Evolutionary conservation across 2,329 filamentous ascomycete species (phyloP), one percentile per base, ranked within the genome.

Genomic region (Alternaria triticimaculans): DNA sequence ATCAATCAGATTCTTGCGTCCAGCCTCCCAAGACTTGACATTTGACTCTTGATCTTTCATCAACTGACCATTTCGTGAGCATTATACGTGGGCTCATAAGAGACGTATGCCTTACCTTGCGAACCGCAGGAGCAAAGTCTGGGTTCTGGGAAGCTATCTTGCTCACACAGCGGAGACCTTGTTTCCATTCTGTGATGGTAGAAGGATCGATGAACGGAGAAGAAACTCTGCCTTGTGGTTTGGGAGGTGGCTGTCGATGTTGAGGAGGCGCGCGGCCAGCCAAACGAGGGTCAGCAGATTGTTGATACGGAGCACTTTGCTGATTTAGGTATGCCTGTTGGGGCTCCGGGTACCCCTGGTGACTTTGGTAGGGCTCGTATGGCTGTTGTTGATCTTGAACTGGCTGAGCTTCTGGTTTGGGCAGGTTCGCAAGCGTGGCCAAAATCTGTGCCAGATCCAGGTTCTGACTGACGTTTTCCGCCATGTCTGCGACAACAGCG

Each of bases 1-100:
- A 30, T 82, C 77, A 6, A 87, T 71, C 23, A 89, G 74, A 7
- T 82, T 84, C 60, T 85, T 76, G 3, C 87, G 83, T 2, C 83
- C 84, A 25, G 81, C 76, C 80, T 85, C 88, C 84, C 89, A 92
- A 67, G 87, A 84, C 67, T 83, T 83, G 68, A 91, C 88, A 69
- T 91, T 86, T 44, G 84, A 83, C 70, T 88, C 85, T 75, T 92
- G 89, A 45, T 87, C 84, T 58, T 84, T 83, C 63, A 91, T 90
- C 77, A 92, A 82, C 79, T 88, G 64, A 14, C 9, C 4, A 55
- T 18, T 23, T 48, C 20, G 45, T 74, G 12, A 30, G 28, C 28
- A 30, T 30, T 12, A 12, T 12, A 12, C 26, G 10, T 28, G 10
- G 10, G 26, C 0, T 28, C 26, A 28, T 12, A 28, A 11, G 26